phyloP scores from a whole-genome alignment of 2,329 filamentous ascomycete species.

The Pestalotiopsis sp. region DNA sequence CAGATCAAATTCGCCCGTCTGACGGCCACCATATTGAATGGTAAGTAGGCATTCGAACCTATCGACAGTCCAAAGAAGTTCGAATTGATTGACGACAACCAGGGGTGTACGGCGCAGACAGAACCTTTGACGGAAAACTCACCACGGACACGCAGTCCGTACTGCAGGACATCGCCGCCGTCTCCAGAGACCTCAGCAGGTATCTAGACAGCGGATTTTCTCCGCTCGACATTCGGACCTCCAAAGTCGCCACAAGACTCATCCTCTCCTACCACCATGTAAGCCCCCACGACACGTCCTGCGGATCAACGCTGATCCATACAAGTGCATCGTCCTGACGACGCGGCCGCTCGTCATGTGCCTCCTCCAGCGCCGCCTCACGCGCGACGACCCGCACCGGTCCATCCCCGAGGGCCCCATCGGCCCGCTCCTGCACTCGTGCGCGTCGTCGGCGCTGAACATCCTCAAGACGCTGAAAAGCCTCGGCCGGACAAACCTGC shows the following conservation, averaged over 20 bases:
- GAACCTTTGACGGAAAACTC: neutral
- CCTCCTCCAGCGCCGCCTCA: neutral
- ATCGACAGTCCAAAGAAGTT: accelerated
- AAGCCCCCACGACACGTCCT: too few relatives aligned
- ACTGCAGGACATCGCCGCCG: neutral
- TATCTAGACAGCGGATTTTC: neutral
- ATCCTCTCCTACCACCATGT: neutral
- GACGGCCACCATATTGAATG: neutral
- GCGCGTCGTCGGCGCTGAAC: neutral
- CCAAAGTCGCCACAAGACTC: neutral
- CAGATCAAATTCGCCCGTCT: neutral
- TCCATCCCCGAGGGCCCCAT: neutral
- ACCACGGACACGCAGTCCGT: neutral
- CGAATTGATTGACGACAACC: neutral
- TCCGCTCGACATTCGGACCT: neutral
- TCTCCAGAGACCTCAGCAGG: neutral
- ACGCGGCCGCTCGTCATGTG: conserved; percentile 3
- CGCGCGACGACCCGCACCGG: neutral
- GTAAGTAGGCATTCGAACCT: neutral
- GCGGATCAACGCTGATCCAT: neutral
- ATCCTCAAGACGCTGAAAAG: neutral
- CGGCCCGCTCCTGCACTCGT: neutral
- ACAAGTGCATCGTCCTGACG: neutral
- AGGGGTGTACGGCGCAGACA: neutral
- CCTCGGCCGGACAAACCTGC: neutral